Base-by-base conservation (phyloP, 306 rosid genomes). In the Sicyos edulis region DNA sequence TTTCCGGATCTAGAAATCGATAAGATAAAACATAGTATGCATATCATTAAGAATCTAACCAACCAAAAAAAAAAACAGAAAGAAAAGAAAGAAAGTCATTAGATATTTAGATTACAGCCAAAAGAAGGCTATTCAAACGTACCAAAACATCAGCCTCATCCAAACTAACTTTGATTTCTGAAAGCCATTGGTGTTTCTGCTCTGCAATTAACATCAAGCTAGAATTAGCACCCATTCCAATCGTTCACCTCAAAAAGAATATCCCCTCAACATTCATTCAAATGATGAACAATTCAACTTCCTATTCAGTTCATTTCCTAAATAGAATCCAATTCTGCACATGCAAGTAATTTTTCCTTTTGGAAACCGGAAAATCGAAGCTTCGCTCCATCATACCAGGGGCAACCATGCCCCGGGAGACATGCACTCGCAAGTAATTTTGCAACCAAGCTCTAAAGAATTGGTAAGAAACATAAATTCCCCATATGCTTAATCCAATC, bases 101-200 rank as follows among this genome's bases (percentile, higher is more conserved):
- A n/a, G n/a, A n/a, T n/a, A n/a, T n/a, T 37, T 37, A 37, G 5
- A 37, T 37, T 37, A 37, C 70, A 45, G 13, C 47, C 20, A 15
- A 72, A 40, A 72, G 40, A 7, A 17, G 40, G 40, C 20, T 14
- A 40, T 42, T 54, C 17, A 72, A 72, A 56, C 32, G 16, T 74
- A 74, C 77, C 77, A 74, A 74, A 61, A 50, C 54, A 50, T 74
- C 77, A 11, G 71, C 77, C 22, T 74, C 77, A 50, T 62, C 77
- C 14, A 62, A 49, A 24, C 71, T 54, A 61, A 57, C 62, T 58
- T 74, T 74, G 68, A 74, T 50, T 58, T 74, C 77, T 37, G 71
- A 74, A 50, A 61, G 8, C 57, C 47, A 8, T 32, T n/a, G 49
- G 34, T 61, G 61, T 40, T 62, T 74, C 71, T 51, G 71, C 20